Conservation (phyloP, 2,329 filamentous ascomycete genomes). For the Colletotrichum endophyticum region DNA sequence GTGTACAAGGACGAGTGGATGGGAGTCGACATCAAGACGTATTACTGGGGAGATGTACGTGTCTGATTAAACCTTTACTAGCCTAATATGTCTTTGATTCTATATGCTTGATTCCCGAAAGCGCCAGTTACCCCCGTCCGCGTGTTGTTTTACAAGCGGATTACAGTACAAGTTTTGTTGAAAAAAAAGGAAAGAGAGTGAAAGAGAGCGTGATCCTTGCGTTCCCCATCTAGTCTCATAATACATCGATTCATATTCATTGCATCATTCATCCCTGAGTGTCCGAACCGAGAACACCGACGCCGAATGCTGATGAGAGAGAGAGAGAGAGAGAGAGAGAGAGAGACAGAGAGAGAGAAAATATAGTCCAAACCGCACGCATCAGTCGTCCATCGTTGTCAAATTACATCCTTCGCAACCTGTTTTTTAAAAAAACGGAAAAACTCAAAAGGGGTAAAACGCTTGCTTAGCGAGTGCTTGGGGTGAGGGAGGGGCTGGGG, state of each 20-base stretch:
- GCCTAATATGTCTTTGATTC: not conserved
- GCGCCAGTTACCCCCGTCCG: not conserved
- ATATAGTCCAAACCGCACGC: not conserved
- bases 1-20: conserved; percentile 53
- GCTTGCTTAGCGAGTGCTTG: not conserved
- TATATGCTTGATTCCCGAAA: not conserved
- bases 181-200: not conserved
- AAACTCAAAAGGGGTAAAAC: not conserved
- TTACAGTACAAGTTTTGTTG: not conserved
- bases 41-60: conserved; percentile 52
- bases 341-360: not conserved
- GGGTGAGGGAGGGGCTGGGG: not conserved
- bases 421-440: not conserved
- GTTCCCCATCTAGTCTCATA: not conserved
- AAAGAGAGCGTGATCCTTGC: not conserved
- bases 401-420: not conserved
- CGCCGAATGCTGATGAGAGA: conserved; percentile 13
- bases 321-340: not conserved
- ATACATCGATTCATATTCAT: conserved; percentile 12
- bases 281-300: not conserved
- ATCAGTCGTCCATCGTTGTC: not conserved
- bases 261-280: conserved; percentile 10
- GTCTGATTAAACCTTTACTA: conserved; percentile 14
- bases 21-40: conserved; percentile 57
- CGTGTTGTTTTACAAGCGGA: not conserved